Base-by-base conservation (phyloP, 1,139 yeast genomes). In the Cylindricascospora bacillispora region DNA sequence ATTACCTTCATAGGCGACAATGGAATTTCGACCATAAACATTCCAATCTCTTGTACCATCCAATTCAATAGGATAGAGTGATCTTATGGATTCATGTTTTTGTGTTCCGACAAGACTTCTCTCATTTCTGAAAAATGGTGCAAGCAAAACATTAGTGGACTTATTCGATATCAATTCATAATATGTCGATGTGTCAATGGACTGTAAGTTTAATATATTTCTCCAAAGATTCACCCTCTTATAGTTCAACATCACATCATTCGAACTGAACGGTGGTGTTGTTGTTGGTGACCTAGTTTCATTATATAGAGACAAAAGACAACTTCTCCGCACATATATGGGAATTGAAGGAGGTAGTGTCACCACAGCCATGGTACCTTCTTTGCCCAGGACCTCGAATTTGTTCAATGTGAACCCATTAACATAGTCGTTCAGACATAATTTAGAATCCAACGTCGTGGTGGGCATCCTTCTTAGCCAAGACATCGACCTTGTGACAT, bases 1-100 rank as follows among this genome's bases (percentile, higher is more conserved):
- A 25, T 51, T 52, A 12, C 39, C 41, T 35, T 53, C 58, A 36
- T 38, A 50, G 1, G 54, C 52, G 16, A 53, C 19, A 5, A 29
- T 38, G 3, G 54, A 38, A 31, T 49, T 37, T 15, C 39, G 35
- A 2, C 54, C 55, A 36, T 41, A 45, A 4, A 53, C 40, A 28
- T 45, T 44, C 58, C 58, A 53, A 34, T 53, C 57, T 5, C 34
- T 30, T 1, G 48, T 34, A 2, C 57, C 57, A 22, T 47, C 43
- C 16, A 53, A 32, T 11, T 40, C 42, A 24, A 53, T 28, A 11
- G 44, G 43, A 24, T 47, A 48, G 6, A 53, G 28, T 1, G 53
- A 40, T n/a, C n/a, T n/a, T n/a, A n/a, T n/a, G n/a, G n/a, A n/a
- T n/a, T n/a, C n/a, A n/a, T n/a, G n/a, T n/a, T n/a, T n/a, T n/a